phyloP scores from a whole-genome alignment of 805 yeast genomes.

The Nakazawaea wyomingensis region DNA sequence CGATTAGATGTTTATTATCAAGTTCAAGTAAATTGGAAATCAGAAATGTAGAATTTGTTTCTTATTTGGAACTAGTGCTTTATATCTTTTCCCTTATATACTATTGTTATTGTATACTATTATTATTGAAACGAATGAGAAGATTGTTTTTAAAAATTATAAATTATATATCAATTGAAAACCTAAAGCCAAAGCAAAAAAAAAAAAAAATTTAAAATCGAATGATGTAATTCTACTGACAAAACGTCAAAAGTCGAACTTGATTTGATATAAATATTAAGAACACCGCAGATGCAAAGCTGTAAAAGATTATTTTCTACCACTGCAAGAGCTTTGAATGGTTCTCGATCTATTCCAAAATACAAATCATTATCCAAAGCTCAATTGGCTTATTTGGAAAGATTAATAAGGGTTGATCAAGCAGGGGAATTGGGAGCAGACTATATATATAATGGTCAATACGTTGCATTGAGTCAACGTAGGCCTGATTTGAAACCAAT shows the following conservation, averaged over 20 bases:
- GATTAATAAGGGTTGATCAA: constrained; percentile 88
- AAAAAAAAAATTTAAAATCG: no score
- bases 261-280: no score
- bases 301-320: background rate
- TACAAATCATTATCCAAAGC: constrained; percentile 28
- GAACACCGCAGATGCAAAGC: background rate
- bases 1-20: constrained; percentile 4
- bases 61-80: no score
- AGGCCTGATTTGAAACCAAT: constrained; percentile 75
- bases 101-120: no score
- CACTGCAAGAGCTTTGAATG: background rate
- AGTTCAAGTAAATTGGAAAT: background rate
- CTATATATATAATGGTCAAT: constrained; percentile 89
- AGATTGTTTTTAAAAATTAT: no score
- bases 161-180: no score
- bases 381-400: constrained; percentile 65
- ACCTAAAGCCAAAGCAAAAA: no score
- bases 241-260: no score
- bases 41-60: no score
- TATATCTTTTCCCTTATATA: no score
- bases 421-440: constrained; percentile 98
- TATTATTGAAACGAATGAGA: no score
- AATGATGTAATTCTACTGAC: no score
- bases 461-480: constrained; percentile 61
- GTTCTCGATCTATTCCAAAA: background rate